Base-by-base conservation (phyloP, 78 protist species). In the Parvularia atlantis region DNA sequence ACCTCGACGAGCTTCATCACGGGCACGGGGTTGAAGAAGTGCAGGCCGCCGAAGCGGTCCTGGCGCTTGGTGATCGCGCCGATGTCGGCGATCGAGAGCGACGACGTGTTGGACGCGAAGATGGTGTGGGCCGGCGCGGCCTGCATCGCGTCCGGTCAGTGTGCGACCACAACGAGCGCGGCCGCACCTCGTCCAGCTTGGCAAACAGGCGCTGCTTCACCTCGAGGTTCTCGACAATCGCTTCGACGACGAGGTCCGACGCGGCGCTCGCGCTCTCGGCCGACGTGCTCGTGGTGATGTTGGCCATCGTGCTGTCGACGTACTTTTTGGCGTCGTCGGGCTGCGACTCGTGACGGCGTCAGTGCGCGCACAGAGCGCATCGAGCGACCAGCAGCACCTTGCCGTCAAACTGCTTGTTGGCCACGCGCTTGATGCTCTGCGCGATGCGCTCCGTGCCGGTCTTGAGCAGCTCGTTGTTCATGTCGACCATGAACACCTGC, bases 1-100 rank as follows among this genome's bases (percentile, higher is more conserved):
- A 80, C 79, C 57, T 83, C 88, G 31, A 83, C 76, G 19, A 83
- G 75, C 54, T 65, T 17, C 80, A 83, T 72, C 50, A 67, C 40
- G 26, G 78, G 71, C 35, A 83, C 88, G 11, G 88, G 88, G 80
- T 72, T 71, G 82, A 83, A 83, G 50, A 77, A 83, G 66, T 83
- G 88, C 33, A 83, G 71, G 28, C 88, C 88, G 26, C 59, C 73
- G 36, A 76, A 57, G n/a, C 40, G 61, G 28, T 35, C 63, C 69
- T 0, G 48, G 20, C 73, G 20, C 60, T 44, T 11, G 22, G 59
- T n/a, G 48, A n/a, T 22, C 35, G 11, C 16, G 40, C 58, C 33
- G 24, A 67, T 67, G 24, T 67, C 71, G 56, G 68, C 68, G 58
- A 75, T 61, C 35, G 71, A 19, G n/a, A 75, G 73, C 39, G 81